Conservation (phyloP, 345 rosid species). For the Syzygium jambos region DNA sequence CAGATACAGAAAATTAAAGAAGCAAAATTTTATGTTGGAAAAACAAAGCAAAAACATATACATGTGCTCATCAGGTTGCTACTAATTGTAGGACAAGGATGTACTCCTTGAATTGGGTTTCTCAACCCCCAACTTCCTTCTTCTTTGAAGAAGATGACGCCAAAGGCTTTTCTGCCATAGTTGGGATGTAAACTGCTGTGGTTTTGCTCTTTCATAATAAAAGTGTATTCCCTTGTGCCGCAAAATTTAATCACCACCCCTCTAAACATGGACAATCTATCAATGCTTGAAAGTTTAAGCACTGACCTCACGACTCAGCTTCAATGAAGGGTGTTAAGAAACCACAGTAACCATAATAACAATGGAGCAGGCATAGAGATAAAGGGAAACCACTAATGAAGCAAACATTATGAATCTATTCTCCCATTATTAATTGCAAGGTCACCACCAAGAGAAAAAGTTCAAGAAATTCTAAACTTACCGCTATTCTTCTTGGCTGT, state of each 20-base stretch:
- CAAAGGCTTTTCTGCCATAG: neutral
- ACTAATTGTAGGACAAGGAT: neutral
- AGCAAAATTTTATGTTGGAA: neutral
- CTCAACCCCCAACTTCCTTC: neutral
- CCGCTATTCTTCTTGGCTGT: conserved; percentile 93
- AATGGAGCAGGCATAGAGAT: neutral
- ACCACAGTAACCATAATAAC: neutral
- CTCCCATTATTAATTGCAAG: neutral
- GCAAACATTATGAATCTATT: neutral
- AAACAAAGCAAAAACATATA: neutral
- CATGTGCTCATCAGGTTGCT: neutral
- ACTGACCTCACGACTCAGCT: neutral
- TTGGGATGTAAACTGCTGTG: neutral
- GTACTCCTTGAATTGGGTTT: neutral
- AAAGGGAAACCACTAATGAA: neutral
- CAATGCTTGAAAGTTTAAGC: neutral
- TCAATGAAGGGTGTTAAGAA: neutral
- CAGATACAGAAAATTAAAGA: neutral
- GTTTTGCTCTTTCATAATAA: neutral
- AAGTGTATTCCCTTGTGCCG: neutral
- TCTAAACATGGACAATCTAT: neutral
- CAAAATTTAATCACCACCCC: neutral
- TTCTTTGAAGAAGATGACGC: neutral
- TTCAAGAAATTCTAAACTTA: conserved; percentile 19
- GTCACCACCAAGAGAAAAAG: neutral